Evolutionary conservation across 192 early-diverging fungal species (phyloP).

Genomic region (Piromyces sp.): DNA sequence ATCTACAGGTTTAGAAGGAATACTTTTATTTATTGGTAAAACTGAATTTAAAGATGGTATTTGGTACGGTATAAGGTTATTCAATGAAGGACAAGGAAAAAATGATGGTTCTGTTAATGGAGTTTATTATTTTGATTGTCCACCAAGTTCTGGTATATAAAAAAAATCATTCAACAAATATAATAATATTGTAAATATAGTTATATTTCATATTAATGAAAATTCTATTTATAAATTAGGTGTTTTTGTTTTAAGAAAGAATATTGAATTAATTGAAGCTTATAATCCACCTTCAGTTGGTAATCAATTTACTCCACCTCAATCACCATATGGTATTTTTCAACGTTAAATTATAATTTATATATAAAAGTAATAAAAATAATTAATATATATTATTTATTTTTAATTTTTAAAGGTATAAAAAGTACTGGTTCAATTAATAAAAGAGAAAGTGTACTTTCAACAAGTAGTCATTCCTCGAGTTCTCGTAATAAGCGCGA

Average conservation of each 20-base stretch:
- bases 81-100: neutral
- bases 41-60: neutral
- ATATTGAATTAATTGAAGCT: neutral
- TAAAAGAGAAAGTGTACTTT: neutral
- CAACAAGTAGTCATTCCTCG: neutral
- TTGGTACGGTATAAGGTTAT: neutral
- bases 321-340: neutral
- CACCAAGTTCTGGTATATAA: neutral
- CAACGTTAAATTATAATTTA: too few relatives aligned
- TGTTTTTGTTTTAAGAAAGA: neutral
- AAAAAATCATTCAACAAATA: too few relatives aligned
- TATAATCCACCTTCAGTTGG: neutral
- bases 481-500: neutral
- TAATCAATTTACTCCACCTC: neutral
- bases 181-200: neutral
- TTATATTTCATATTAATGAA: neutral
- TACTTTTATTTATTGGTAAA: neutral
- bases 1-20: neutral
- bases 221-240: neutral
- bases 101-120: neutral
- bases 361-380: too few relatives aligned
- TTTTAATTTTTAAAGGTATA: neutral
- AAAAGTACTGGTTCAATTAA: neutral
- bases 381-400: too few relatives aligned
- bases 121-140: neutral